Evolutionary conservation across 106 monocot species (phyloP), one percentile per base, ranked within the genome.

Genomic region (Allium cepa): DNA sequence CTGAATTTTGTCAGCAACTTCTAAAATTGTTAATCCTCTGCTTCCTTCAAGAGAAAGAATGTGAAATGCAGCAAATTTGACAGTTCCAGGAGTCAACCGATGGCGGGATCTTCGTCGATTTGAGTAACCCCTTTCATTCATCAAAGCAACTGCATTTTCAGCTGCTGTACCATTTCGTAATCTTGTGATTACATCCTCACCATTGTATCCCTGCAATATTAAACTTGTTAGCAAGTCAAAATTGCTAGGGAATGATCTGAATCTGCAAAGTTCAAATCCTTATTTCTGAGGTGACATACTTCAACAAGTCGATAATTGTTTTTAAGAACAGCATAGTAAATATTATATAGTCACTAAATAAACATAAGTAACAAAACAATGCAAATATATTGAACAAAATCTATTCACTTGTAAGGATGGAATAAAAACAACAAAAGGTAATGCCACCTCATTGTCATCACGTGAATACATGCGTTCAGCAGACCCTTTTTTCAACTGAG

Each of bases 61-160:
- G 78, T 99, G 83, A 83, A 99, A 99, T 63, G 99, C 93, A 60
- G 99, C 99, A 85, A 99, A 99, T 53, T 99, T 99, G 59, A 99
- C 99, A 2, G 99, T 99, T 61, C 99, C 99, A 68, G 99, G 99
- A 68, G 99, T 99, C 26, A 99, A 77, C 7, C 99, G 80, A 61
- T 99, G 93, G 5, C 93, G 87, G 16, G 88, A 83, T 76, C 81
- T 87, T 52, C 93, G 87, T 53, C 83, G 52, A 71, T 77, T 79
- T 69, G 84, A 79, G 60, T 90, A 93, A 17, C 99, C 93, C 62
- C 71, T 86, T 70, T 87, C 93, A 71, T 83, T 86, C 93, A 99
- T 99, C 63, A 90, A 53, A 70, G 99, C 87, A 71, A 84, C 90
- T 72, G 99, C 99, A 87, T 87, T 85, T 78, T 83, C 87, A 78